Evolutionary conservation across 306 rosid genomes (phyloP).

Genomic region (Casuarina equisetifolia): DNA sequence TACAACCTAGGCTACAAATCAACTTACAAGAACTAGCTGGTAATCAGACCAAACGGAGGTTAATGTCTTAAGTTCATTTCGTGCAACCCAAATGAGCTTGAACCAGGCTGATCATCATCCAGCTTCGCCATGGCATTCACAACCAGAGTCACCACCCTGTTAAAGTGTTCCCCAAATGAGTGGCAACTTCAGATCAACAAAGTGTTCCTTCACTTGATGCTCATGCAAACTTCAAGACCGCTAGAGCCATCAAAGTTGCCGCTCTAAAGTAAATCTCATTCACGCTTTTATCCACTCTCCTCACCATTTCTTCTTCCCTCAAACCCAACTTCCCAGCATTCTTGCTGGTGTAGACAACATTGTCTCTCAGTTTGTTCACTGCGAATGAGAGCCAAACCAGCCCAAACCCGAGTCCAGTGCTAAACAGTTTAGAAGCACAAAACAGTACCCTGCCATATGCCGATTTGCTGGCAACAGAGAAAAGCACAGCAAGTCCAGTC

Average conservation of each 20-base stretch:
- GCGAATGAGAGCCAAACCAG: constrained; percentile 84
- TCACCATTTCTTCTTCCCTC: constrained; percentile 61
- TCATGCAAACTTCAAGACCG: constrained; percentile 69
- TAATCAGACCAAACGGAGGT: constrained; percentile 15
- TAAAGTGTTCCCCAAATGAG: constrained; percentile 17
- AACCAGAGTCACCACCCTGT: background rate
- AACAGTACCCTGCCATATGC: constrained; percentile 60
- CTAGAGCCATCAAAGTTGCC: constrained; percentile 60
- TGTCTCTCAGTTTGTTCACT: constrained; percentile 60
- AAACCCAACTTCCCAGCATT: constrained; percentile 50
- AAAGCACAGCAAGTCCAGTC: constrained; percentile 72
- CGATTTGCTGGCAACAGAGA: constrained; percentile 55
- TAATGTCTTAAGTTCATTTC: constrained; percentile 12
- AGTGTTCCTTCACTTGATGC: constrained; percentile 17
- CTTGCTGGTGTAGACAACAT: constrained; percentile 49
- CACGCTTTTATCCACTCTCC: constrained; percentile 55
- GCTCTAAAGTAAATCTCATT: constrained; percentile 61
- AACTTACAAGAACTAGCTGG: constrained; percentile 11
- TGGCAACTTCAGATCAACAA: background rate
- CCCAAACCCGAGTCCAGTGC: constrained; percentile 64
- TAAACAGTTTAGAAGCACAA: constrained; percentile 53
- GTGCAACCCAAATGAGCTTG: constrained; percentile 8
- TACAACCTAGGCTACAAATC: background rate
- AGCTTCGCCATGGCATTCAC: constrained; percentile 23
- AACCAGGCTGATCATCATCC: constrained; percentile 24